A percentile compares a stretch with the other conserved stretches of the same genome.
phyloP scores from a whole-genome alignment of 2,329 filamentous ascomycete genomes.

The Thielaviopsis populi region DNA sequence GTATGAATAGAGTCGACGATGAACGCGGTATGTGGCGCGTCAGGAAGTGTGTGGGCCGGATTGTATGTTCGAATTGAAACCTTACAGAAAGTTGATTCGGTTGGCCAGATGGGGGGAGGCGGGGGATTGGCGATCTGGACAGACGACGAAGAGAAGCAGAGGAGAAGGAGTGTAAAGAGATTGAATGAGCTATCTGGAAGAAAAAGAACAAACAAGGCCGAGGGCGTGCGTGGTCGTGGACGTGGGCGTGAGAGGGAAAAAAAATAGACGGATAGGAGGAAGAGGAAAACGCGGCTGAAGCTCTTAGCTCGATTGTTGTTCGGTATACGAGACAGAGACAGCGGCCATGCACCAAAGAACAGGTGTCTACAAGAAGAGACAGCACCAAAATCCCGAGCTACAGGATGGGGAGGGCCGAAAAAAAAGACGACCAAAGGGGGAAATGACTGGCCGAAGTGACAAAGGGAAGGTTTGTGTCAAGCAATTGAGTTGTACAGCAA shows the following conservation, averaged over 20 bases:
- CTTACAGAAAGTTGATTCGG: not conserved
- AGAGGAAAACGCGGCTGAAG: constrained; percentile 14
- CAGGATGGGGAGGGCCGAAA: not conserved
- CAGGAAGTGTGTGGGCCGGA: not conserved
- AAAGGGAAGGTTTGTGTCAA: not conserved
- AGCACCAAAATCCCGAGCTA: not conserved
- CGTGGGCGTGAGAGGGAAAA: not conserved
- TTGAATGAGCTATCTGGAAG: constrained; percentile 19
- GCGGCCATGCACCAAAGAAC: constrained; percentile 15
- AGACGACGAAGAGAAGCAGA: constrained; percentile 12
- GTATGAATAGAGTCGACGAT: not conserved
- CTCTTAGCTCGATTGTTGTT: constrained; percentile 10
- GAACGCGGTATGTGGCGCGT: not conserved
- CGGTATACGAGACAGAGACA: constrained; percentile 16
- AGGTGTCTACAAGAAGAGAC: constrained; percentile 16
- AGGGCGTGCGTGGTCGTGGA: too few species aligned
- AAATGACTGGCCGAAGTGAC: not conserved
- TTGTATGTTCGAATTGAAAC: not conserved
- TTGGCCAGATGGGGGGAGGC: not conserved
- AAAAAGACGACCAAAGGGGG: not conserved
- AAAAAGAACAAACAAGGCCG: constrained; percentile 13
- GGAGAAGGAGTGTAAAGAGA: constrained; percentile 16
- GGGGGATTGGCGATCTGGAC: not conserved
- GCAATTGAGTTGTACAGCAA: not conserved
- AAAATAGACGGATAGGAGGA: not conserved